Percentiles rank a stretch among this genome's conserved stretches.
phyloP scores from a whole-genome alignment of 371 early-diverging fungal genomes.

The Mortierella polycephala region DNA sequence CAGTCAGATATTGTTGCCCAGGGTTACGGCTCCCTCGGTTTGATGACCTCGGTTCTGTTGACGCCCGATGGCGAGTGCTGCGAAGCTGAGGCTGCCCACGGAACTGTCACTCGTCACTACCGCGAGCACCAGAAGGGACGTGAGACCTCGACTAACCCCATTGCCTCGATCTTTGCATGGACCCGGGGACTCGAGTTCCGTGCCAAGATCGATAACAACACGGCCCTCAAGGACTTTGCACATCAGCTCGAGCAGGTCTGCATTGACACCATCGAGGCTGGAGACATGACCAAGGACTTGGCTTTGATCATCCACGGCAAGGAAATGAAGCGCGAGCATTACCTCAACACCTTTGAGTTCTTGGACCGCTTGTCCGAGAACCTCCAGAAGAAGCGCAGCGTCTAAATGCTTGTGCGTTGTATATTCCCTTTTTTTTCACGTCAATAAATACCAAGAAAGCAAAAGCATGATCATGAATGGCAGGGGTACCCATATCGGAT shows the following conservation, averaged over 20 bases:
- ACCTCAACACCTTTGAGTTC: constrained; percentile 82
- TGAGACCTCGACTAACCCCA: constrained; percentile 91
- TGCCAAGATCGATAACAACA: constrained; percentile 86
- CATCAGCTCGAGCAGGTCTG: constrained; percentile 84
- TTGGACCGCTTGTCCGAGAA: constrained; percentile 78
- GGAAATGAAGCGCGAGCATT: constrained; percentile 71
- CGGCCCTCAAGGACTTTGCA: constrained; percentile 74
- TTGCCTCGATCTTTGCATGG: constrained; percentile 96
- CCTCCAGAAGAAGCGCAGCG: constrained; percentile 60
- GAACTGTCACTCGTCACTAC: constrained; percentile 96
- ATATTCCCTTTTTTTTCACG: background rate
- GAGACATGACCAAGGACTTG: constrained; percentile 95
- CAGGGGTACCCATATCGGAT: no score
- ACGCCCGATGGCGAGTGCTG: constrained; percentile 92
- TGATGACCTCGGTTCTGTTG: constrained; percentile 93
- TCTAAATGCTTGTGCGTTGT: background rate
- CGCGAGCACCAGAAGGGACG: constrained; percentile 93
- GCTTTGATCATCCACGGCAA: constrained; percentile 91
- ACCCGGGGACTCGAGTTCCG: constrained; percentile 92
- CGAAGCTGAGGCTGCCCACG: constrained; percentile 96
- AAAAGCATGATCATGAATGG: no score
- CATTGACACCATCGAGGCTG: constrained; percentile 81
- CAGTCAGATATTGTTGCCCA: constrained; percentile 94
- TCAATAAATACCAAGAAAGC: constrained; percentile 1
- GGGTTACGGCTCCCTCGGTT: constrained; percentile 86